Conservation (phyloP, 2,329 filamentous ascomycete species). For the Zymoseptoria passerinii region DNA sequence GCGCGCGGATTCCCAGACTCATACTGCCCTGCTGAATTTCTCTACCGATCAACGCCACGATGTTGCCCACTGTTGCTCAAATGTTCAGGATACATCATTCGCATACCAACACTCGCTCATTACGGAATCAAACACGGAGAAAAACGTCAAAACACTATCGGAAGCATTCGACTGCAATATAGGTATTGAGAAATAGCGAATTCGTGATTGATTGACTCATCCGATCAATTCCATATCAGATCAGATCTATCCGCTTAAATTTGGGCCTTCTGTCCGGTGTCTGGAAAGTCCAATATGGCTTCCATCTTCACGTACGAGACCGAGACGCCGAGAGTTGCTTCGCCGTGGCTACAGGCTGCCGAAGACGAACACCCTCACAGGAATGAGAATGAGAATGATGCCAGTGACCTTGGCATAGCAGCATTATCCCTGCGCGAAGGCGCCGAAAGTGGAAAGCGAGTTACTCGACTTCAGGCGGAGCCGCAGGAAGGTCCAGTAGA, state of each 20-base stretch:
- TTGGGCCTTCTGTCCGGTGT: not conserved
- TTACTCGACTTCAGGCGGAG: constrained; percentile 76
- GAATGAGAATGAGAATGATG: not conserved
- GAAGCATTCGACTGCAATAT: not conserved
- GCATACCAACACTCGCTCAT: constrained; percentile 43
- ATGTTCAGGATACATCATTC: constrained; percentile 43
- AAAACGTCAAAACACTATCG: not conserved
- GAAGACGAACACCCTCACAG: not conserved
- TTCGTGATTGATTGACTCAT: not conserved
- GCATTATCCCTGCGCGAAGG: constrained; percentile 7
- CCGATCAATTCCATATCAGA: not conserved
- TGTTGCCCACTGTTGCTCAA: constrained; percentile 42
- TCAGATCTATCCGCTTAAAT: not conserved
- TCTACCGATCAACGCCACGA: constrained; percentile 32
- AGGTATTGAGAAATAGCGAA: not conserved
- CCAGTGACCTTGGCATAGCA: constrained; percentile 5
- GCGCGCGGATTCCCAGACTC: not conserved
- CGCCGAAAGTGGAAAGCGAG: constrained; percentile 21
- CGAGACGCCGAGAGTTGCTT: constrained; percentile 77
- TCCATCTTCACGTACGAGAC: constrained; percentile 95
- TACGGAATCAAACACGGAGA: constrained; percentile 26
- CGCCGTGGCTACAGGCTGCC: constrained; percentile 64
- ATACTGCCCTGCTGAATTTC: not conserved
- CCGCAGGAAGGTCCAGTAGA: constrained; percentile 91
- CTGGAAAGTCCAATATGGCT: constrained; percentile 52